Base-by-base conservation (phyloP, 371 early-diverging fungal genomes). In the Funneliformis caledonium region DNA sequence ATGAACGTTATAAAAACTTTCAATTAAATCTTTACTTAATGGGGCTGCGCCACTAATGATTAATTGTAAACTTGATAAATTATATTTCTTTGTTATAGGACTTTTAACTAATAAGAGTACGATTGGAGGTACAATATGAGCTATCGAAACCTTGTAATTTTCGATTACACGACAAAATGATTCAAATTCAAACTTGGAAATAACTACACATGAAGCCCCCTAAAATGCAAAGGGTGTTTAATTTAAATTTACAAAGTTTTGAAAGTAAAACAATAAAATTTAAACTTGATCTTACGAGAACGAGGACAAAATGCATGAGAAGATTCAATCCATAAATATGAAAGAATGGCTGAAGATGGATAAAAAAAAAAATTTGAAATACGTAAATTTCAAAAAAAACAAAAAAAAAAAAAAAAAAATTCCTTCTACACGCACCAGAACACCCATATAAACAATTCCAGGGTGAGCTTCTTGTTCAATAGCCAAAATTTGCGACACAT, bases 21-120 rank as follows among this genome's bases (percentile, higher is more conserved):
- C 61, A 9, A 56, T 69, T 22, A 83, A 33, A 4, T 92, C 92
- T 61, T 85, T 84, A 26, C 91, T 86, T 2, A 97, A 85, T 8
- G 97, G 96, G 1, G 97, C 96, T 14, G 96, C 98, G 43, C 95
- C 96, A 74, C 92, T 92, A n/a, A 90, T 82, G 7, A 96, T 75
- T 45, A 83, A 82, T 19, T 88, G 78, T 16, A 96, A 82, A 14
- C 91, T 88, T 70, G 90, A 85, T 37, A 96, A 81, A 80, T 95
- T 88, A 80, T 89, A 94, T 19, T 92, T 83, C 19, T 86, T 85
- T 16, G 94, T 93, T 56, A 89, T 83, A 47, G 94, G 93, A 67
- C 86, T 83, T 82, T 93, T 83, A 14, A 88, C 88, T 19, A 94
- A 82, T 26, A 86, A 81, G 8, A 93, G 81, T 26, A 91, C 82